Conservation (phyloP, 495 filamentous ascomycete species). For the Hypoxylon fragiforme region DNA sequence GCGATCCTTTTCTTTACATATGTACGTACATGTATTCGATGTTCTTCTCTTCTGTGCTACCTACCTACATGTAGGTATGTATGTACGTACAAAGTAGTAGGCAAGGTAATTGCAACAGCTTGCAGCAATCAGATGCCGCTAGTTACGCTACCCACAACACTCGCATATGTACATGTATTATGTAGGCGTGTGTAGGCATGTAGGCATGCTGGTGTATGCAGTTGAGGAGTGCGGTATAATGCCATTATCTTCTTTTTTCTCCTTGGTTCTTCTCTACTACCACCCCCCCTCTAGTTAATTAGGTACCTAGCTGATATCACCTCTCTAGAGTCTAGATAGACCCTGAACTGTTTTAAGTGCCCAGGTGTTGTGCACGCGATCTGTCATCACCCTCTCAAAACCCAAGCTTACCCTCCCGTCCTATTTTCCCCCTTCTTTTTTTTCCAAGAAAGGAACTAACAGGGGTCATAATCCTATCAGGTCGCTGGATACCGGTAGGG, state of each 20-base stretch:
- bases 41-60: too few species aligned
- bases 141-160: conserved; percentile 15
- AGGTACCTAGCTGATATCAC: too few species aligned
- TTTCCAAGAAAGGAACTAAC: conserved; percentile 12
- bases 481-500: conserved; percentile 24
- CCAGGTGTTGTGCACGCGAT: conserved; percentile 24
- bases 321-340: too few species aligned
- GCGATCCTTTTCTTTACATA: too few species aligned
- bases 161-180: conserved; percentile 18
- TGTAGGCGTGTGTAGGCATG: background rate
- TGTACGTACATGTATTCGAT: too few species aligned
- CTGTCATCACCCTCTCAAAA: conserved; percentile 14
- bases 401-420: conserved; percentile 7
- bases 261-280: background rate
- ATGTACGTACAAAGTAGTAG: conserved; percentile 4
- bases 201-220: too few species aligned
- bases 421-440: background rate
- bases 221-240: conserved; percentile 20
- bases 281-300: conserved; percentile 16
- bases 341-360: conserved; percentile 25
- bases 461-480: conserved; percentile 29
- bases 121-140: conserved; percentile 18
- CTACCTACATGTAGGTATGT: too few species aligned
- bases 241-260: conserved; percentile 19
- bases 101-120: conserved; percentile 8